Percentiles rank a stretch among this genome's conserved stretches.
Conservation (phyloP, 345 rosid species). For the Sisymbrium altissimum region DNA sequence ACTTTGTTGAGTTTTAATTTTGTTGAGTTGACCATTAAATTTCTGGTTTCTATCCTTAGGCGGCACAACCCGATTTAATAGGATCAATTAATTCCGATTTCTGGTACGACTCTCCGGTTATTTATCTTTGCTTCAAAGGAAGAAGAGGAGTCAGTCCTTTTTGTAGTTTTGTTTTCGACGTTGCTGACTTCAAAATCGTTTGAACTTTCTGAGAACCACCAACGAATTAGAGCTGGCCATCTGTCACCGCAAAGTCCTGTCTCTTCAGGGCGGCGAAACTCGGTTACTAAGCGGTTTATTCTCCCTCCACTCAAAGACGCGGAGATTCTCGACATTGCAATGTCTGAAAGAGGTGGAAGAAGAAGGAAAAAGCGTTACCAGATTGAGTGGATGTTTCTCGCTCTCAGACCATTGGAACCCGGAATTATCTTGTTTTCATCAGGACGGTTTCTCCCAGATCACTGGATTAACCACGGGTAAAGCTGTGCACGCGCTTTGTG, state of each 20-base stretch:
- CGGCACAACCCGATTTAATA: neutral
- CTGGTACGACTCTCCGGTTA: neutral
- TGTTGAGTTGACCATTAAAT: too few species aligned
- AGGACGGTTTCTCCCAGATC: slow-evolving; percentile 77
- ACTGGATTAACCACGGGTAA: slow-evolving; percentile 46
- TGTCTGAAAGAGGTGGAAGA: slow-evolving; percentile 26
- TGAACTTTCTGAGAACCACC: slow-evolving; percentile 6
- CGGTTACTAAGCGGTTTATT: neutral
- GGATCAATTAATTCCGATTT: neutral
- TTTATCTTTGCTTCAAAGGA: neutral
- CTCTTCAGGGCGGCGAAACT: slow-evolving; percentile 21
- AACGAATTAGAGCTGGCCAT: slow-evolving; percentile 30
- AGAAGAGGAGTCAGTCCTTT: neutral
- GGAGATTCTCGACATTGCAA: slow-evolving; percentile 39
- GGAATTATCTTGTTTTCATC: slow-evolving; percentile 57
- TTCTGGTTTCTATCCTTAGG: neutral
- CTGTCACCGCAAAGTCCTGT: slow-evolving; percentile 23
- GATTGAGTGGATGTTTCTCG: slow-evolving; percentile 28
- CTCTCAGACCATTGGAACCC: slow-evolving; percentile 58
- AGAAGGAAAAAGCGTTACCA: slow-evolving; percentile 7
- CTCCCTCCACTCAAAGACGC: slow-evolving; percentile 21
- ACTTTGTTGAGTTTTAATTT: too few species aligned
- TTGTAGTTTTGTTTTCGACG: neutral
- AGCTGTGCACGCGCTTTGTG: slow-evolving; percentile 73
- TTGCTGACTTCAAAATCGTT: too few species aligned